These are phyloP conservation scores for Groenewaldozyma sp. DNA, from an alignment of 1,139 yeast species.

Conservation along the genomic window DNA sequence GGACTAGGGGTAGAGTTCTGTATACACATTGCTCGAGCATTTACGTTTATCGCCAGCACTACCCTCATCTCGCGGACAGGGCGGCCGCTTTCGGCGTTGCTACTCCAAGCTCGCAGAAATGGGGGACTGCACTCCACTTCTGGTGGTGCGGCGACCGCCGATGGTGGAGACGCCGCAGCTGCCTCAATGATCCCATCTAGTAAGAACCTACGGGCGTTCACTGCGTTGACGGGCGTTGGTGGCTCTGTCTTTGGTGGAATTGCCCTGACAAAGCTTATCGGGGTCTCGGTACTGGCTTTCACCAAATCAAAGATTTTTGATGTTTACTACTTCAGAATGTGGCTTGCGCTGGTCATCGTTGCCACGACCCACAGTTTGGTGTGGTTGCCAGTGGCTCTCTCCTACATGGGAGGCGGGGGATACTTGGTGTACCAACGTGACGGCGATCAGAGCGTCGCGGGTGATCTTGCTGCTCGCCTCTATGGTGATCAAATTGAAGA, in stretches of 20 bases:
- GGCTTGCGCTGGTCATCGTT: conserved; percentile 71
- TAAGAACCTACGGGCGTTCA: conserved; percentile 38
- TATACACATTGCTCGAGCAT: conserved; percentile 76
- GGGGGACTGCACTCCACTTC: conserved; percentile 14
- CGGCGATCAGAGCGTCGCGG: conserved; percentile 27
- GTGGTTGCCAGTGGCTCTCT: conserved; percentile 64
- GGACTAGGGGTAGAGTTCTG: conserved; percentile 94
- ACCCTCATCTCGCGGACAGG: not conserved
- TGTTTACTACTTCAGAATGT: conserved; percentile 89
- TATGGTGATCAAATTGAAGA: conserved; percentile 11
- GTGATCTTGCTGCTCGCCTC: conserved; percentile 24
- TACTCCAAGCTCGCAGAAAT: conserved; percentile 18
- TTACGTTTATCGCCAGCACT: conserved; percentile 34
- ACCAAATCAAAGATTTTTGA: conserved; percentile 82
- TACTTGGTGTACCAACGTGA: conserved; percentile 29
- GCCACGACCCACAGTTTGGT: conserved; percentile 74
- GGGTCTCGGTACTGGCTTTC: conserved; percentile 78
- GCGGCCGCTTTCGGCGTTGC: conserved; percentile 1
- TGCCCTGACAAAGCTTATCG: conserved; percentile 79
- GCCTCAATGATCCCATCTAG: conserved; percentile 15
- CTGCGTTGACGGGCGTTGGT: conserved; percentile 67
- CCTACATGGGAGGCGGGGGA: conserved; percentile 53
- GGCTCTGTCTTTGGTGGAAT: conserved; percentile 87
- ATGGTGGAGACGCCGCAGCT: not conserved
- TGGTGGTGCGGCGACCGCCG: not conserved